Percentiles rank a stretch among this genome's conserved stretches.
phyloP scores from a whole-genome alignment of 2,329 filamentous ascomycete species.

The Penicillium crustosum region DNA sequence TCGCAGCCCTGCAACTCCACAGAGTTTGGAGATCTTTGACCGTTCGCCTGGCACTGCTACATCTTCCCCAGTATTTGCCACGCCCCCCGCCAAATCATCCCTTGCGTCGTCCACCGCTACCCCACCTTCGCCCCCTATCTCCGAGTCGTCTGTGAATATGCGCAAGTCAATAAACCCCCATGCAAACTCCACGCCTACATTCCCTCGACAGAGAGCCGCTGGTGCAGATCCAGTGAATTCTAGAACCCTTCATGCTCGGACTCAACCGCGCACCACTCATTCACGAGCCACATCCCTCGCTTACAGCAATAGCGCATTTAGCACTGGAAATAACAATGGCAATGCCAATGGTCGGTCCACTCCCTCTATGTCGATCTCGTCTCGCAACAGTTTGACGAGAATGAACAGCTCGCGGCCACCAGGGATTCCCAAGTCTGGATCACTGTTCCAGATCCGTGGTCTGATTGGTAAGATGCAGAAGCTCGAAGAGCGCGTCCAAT shows the following conservation, averaged over 20 bases:
- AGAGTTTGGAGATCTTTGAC: constrained; percentile 69
- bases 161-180: constrained; percentile 53
- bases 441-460: constrained; percentile 86
- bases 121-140: constrained; percentile 90
- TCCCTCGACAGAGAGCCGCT: constrained; percentile 44
- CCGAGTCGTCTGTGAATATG: constrained; percentile 70
- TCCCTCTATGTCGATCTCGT: constrained; percentile 43
- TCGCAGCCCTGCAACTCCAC: constrained; percentile 52
- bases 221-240: constrained; percentile 55
- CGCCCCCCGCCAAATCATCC: constrained; percentile 72
- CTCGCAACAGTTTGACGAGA: constrained; percentile 47
- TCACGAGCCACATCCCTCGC: constrained; percentile 61
- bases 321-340: neutral
- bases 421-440: constrained; percentile 62
- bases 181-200: constrained; percentile 45
- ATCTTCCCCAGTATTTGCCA: constrained; percentile 89
- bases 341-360: constrained; percentile 41
- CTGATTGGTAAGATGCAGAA: constrained; percentile 97
- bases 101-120: constrained; percentile 68
- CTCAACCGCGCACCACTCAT: constrained; percentile 48
- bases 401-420: constrained; percentile 47
- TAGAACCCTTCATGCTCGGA: constrained; percentile 49
- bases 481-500: constrained; percentile 89
- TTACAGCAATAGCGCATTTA: constrained; percentile 35
- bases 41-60: constrained; percentile 74